Percentiles rank a stretch among this genome's conserved stretches.
Evolutionary conservation across 257 asterid species (phyloP).

Genomic region (Penstemon eatonii): DNA sequence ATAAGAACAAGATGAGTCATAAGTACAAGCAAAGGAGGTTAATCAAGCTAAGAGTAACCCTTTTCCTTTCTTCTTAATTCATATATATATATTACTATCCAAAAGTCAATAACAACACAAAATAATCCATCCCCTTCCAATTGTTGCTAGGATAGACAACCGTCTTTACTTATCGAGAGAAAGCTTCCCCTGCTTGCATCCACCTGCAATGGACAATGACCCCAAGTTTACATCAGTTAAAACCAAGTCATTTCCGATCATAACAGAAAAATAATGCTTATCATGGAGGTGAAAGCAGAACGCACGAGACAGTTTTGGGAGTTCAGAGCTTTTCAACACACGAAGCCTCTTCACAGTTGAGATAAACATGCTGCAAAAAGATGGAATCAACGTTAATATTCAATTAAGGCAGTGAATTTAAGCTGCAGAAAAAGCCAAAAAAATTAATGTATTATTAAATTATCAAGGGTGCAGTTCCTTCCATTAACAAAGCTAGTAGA

Average conservation of each 20-base stretch:
- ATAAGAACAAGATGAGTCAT: conserved; percentile 16
- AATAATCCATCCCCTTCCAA: conserved; percentile 4
- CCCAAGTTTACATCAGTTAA: background rate
- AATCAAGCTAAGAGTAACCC: conserved; percentile 8
- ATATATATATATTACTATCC: background rate
- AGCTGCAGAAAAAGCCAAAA: conserved; percentile 16
- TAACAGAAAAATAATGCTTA: background rate
- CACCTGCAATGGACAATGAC: conserved; percentile 45
- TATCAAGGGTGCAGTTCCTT: conserved; percentile 2
- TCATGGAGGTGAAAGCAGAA: conserved; percentile 12
- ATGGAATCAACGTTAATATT: conserved; percentile 3
- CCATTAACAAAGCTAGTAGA: conserved; percentile 10
- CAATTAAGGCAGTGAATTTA: background rate
- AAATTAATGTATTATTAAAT: background rate
- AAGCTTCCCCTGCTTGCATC: conserved; percentile 47
- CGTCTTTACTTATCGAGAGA: conserved; percentile 18
- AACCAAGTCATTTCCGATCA: background rate
- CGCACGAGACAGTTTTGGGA: conserved; percentile 65
- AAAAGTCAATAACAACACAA: conserved; percentile 9
- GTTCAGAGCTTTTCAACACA: conserved; percentile 79
- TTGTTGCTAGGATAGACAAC: background rate
- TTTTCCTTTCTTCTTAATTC: background rate
- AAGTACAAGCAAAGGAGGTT: conserved; percentile 12
- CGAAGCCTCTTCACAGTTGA: conserved; percentile 88
- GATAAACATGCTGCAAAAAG: conserved; percentile 81